Base-by-base conservation (phyloP, 805 yeast species). In the Huiozyma sinensis region DNA sequence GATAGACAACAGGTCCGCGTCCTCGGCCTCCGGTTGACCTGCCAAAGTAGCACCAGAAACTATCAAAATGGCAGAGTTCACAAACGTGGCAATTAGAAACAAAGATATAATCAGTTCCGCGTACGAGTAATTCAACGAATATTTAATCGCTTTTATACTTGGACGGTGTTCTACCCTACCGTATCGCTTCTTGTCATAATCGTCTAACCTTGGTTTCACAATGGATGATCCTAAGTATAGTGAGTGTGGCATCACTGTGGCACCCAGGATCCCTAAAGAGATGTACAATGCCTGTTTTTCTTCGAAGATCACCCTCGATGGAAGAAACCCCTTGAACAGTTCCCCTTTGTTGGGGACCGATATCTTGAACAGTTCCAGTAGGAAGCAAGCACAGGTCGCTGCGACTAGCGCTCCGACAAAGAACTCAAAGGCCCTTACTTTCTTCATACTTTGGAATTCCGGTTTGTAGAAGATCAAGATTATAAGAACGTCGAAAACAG, bases 221-320 rank as follows among this genome's bases (percentile, higher is more conserved):
- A 88, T 67, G 6, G 92, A 90, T 0, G 92, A 82, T 1, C 95
- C 95, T 44, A 88, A 66, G 54, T 83, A 86, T 41, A 88, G 66
- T 1, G 89, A 80, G 57, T 88, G 95, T 1, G 96, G 96, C 96
- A 88, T 88, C 27, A 88, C 95, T 0, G 95, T 88, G 8, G 96
- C 95, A 27, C 96, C 96, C 43, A 87, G 69, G 40, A 88, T 84
- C 28, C 95, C 95, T 51, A 89, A 69, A 27, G 90, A 77, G 17
- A 86, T 66, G 56, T 80, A 87, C 29, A 84, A 64, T 0, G 95
- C 92, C 56, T 73, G 79, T 55, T 73, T 76, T 50, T 78, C 83
- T 52, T 78, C 79, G 28, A 68, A 63, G 44, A 77, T 69, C 43
- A 77, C 71, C n/a, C 58, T 63, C 8, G 77, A 72, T 0, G 97